phyloP scores from a whole-genome alignment of 257 asterid genomes.

The Rhazya stricta region DNA sequence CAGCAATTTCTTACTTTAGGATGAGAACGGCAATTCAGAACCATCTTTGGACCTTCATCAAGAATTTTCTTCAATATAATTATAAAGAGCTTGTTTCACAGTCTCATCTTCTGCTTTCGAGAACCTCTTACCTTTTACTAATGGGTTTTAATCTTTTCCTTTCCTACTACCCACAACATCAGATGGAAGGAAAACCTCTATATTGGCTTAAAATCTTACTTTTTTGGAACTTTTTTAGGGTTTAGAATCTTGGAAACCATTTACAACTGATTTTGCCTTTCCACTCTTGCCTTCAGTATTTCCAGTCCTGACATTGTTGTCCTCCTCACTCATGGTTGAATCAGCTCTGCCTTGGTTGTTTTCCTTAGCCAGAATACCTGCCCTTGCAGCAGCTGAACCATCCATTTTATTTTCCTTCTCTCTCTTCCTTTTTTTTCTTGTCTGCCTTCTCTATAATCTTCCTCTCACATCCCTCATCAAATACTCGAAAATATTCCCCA shows the following conservation, averaged over 20 bases:
- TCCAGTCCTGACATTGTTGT: neutral
- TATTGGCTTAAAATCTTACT: constrained; percentile 14
- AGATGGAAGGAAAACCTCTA: constrained; percentile 16
- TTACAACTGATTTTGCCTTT: neutral
- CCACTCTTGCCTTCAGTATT: neutral
- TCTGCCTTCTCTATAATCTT: neutral
- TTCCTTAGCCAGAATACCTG: neutral
- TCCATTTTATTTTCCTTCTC: constrained; percentile 1
- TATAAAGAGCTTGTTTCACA: constrained; percentile 21
- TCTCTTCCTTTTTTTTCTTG: constrained; percentile 18
- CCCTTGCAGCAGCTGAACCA: neutral
- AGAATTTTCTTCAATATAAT: constrained; percentile 19
- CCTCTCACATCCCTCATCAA: neutral
- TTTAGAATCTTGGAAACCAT: constrained; percentile 8
- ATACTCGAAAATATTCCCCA: neutral
- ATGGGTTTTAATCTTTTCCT: neutral
- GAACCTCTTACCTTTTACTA: constrained; percentile 22
- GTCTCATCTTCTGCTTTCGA: constrained; percentile 28
- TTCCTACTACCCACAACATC: neutral
- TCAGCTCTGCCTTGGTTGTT: neutral
- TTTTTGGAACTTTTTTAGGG: constrained; percentile 9
- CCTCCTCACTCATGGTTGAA: neutral
- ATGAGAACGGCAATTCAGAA: constrained; percentile 18
- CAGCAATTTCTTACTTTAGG: constrained; percentile 25
- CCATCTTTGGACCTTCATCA: constrained; percentile 28